A percentile compares a stretch with the other conserved stretches of the same genome.
Evolutionary conservation across 768 basidiomycete genomes (phyloP).

Genomic region (Punctularia strigosozonata): DNA sequence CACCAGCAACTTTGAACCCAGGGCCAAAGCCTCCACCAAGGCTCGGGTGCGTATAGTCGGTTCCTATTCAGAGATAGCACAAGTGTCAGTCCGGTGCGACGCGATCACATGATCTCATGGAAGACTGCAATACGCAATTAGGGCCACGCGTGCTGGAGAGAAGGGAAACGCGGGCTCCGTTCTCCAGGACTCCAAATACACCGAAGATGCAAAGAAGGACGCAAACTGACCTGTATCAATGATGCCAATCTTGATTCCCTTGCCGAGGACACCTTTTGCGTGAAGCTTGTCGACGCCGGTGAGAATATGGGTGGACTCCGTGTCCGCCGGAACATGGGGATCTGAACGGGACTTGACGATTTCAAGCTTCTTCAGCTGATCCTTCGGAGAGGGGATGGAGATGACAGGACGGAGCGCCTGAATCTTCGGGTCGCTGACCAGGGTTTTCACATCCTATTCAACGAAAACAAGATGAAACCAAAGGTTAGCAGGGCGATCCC

Average conservation of each 20-base stretch:
- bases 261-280: constrained; percentile 46
- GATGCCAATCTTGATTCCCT: constrained; percentile 60
- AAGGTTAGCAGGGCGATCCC: constrained; percentile 16
- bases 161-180: too few species aligned
- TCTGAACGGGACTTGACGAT: constrained; percentile 21
- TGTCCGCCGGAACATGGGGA: constrained; percentile 30
- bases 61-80: too few species aligned
- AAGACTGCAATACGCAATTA: too few species aligned
- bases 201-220: too few species aligned
- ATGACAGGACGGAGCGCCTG: constrained; percentile 45
- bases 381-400: constrained; percentile 30
- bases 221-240: too few species aligned
- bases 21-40: constrained; percentile 45
- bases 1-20: constrained; percentile 39
- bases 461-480: constrained; percentile 1
- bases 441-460: constrained; percentile 32
- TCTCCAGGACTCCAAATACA: too few species aligned
- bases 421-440: constrained; percentile 38
- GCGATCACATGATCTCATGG: too few species aligned
- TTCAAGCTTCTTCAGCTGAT: neutral
- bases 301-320: constrained; percentile 39
- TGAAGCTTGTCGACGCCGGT: constrained; percentile 58
- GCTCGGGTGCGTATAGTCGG: constrained; percentile 43
- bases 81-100: too few species aligned
- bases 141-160: too few species aligned